phyloP scores from a whole-genome alignment of 202 grass and related monocot species.

The Zizania palustris region DNA sequence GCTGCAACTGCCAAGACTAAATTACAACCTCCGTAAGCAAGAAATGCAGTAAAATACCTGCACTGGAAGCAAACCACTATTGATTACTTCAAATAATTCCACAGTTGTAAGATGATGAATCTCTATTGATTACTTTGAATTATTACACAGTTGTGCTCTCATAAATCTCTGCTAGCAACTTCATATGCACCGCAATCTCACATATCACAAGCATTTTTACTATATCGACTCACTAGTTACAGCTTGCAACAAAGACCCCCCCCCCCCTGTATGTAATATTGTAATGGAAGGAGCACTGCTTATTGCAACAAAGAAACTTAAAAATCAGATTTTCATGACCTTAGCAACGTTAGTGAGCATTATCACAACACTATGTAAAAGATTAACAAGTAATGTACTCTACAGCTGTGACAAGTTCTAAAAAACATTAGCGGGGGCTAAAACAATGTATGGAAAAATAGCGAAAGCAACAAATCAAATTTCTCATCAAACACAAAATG shows the following conservation, averaged over 20 bases:
- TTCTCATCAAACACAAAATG: not conserved
- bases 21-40: slow-evolving; percentile 77
- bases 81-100: slow-evolving; percentile 22
- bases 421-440: not conserved
- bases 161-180: not conserved
- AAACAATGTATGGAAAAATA: slow-evolving; percentile 12
- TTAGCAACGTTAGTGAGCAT: slow-evolving; percentile 20
- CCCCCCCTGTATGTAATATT: too few species aligned
- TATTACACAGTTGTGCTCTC: not conserved
- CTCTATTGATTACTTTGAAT: slow-evolving; percentile 23
- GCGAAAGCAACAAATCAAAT: not conserved
- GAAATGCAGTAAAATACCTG: slow-evolving; percentile 82
- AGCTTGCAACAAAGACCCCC: slow-evolving; percentile 7
- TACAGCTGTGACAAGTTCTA: not conserved
- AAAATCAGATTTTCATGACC: slow-evolving; percentile 6
- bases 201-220: slow-evolving; percentile 4
- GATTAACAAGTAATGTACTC: not conserved
- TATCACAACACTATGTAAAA: not conserved
- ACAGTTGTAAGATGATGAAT: not conserved
- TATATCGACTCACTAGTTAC: not conserved
- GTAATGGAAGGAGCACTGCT: not conserved
- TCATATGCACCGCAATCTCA: not conserved
- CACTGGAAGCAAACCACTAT: slow-evolving; percentile 50
- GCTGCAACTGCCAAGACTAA: slow-evolving; percentile 65
- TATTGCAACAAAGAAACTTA: slow-evolving; percentile 8